Evolutionary conservation across 164 flowering plant genomes (phyloP).

Genomic region (Malania oleifera): DNA sequence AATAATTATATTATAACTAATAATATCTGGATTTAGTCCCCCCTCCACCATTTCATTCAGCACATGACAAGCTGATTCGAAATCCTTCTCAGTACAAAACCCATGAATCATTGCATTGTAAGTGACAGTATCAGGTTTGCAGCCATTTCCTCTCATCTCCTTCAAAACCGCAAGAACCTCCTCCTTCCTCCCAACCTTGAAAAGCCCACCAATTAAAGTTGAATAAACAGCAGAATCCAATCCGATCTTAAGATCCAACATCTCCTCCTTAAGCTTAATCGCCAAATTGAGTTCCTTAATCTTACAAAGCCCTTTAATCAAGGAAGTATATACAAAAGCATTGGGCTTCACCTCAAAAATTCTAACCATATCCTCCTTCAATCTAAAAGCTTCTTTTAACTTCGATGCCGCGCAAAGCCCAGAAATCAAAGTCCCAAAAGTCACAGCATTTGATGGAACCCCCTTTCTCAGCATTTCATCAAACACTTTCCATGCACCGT

Average conservation of each 20-base stretch:
- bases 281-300: constrained; percentile 40
- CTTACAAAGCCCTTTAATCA: constrained; percentile 61
- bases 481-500: constrained; percentile 47
- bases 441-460: constrained; percentile 41
- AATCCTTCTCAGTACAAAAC: constrained; percentile 48
- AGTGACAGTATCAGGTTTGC: constrained; percentile 48
- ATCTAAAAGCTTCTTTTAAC: constrained; percentile 47
- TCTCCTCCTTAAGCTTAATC: constrained; percentile 59
- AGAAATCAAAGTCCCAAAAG: constrained; percentile 56
- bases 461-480: constrained; percentile 59
- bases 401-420: constrained; percentile 36
- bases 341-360: constrained; percentile 33
- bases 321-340: constrained; percentile 39
- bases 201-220: constrained; percentile 51
- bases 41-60: constrained; percentile 49
- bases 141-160: constrained; percentile 53
- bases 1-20: constrained; percentile 54
- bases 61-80: constrained; percentile 37
- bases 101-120: constrained; percentile 64
- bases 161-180: constrained; percentile 42
- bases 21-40: constrained; percentile 55
- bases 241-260: constrained; percentile 24
- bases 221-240: constrained; percentile 50
- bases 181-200: constrained; percentile 42
- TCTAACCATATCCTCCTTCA: constrained; percentile 52